These are phyloP conservation scores for Rhizopogon roseolus DNA, from an alignment of 768 basidiomycete species.

Conservation along the genomic window DNA sequence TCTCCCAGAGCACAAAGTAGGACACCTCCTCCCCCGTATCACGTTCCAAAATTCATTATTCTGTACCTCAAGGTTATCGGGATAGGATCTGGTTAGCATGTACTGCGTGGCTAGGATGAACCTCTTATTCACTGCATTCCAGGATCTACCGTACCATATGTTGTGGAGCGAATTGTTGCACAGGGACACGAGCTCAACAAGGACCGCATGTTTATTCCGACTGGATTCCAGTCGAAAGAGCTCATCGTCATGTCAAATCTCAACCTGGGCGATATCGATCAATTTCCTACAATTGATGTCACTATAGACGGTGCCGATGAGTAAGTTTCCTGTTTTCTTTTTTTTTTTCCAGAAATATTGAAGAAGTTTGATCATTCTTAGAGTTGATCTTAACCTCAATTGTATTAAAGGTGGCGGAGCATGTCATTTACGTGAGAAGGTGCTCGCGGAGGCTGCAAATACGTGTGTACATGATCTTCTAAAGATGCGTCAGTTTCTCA, in stretches of 20 bases:
- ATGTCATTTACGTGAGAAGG: constrained; percentile 95
- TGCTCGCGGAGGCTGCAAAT: constrained; percentile 91
- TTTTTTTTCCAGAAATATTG: not conserved
- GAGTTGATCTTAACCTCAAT: constrained; percentile 83
- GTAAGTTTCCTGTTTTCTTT: constrained; percentile 39
- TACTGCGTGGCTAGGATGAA: not conserved
- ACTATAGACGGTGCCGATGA: constrained; percentile 98
- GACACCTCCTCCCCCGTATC: constrained; percentile 11
- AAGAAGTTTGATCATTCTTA: constrained; percentile 22
- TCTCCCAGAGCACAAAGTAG: constrained; percentile 73
- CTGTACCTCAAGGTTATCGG: constrained; percentile 61
- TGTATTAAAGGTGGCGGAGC: constrained; percentile 98
- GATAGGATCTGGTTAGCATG: constrained; percentile 68
- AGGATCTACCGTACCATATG: constrained; percentile 95
- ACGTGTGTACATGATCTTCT: constrained; percentile 42
- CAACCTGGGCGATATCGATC: constrained; percentile 82
- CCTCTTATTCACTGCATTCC: not conserved
- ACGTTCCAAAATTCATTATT: not conserved
- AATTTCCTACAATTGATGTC: constrained; percentile 88
- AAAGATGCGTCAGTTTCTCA: not conserved
- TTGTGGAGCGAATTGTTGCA: constrained; percentile 88
- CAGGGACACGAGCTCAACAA: constrained; percentile 77
- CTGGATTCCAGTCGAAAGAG: constrained; percentile 95
- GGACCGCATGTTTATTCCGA: constrained; percentile 84
- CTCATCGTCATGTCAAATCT: constrained; percentile 81